Evolutionary conservation across 2,329 filamentous ascomycete genomes (phyloP).

Genomic region (Beauveria brongniartii): DNA sequence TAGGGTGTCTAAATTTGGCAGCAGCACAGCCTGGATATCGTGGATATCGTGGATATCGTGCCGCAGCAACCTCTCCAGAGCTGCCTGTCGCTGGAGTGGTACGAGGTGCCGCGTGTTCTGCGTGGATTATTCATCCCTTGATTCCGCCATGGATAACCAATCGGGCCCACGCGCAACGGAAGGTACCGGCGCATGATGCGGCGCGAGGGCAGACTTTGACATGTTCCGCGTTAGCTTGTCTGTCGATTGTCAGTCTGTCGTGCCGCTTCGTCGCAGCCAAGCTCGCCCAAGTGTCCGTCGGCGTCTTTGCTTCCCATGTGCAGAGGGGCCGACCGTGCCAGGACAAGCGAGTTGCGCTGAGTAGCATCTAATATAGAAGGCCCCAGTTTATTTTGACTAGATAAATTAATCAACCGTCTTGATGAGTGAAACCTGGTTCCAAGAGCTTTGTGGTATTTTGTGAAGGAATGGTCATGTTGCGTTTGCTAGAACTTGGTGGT

Average conservation of each 20-base stretch:
- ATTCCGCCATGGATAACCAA: neutral
- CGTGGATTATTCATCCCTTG: constrained; percentile 2
- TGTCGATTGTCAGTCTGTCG: neutral
- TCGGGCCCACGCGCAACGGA: neutral
- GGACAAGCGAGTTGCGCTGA: neutral
- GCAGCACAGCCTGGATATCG: neutral
- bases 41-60: neutral
- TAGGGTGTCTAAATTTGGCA: constrained; percentile 2
- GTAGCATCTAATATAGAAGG: neutral
- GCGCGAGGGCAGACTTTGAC: neutral
- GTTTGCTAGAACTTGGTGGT: neutral
- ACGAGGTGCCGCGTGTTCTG: constrained; percentile 6
- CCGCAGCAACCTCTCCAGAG: neutral
- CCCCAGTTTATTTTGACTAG: neutral
- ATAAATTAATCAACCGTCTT: neutral
- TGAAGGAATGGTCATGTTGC: neutral
- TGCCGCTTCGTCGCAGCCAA: neutral
- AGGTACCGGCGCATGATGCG: too few species aligned
- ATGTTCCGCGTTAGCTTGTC: neutral
- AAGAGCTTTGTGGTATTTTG: neutral
- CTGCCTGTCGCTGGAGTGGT: neutral
- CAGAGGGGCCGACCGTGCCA: neutral
- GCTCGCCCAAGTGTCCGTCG: neutral
- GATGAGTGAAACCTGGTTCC: neutral
- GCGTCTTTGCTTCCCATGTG: neutral